Evolutionary conservation across 257 asterid genomes (phyloP).

Genomic region (Perilla frutescens): DNA sequence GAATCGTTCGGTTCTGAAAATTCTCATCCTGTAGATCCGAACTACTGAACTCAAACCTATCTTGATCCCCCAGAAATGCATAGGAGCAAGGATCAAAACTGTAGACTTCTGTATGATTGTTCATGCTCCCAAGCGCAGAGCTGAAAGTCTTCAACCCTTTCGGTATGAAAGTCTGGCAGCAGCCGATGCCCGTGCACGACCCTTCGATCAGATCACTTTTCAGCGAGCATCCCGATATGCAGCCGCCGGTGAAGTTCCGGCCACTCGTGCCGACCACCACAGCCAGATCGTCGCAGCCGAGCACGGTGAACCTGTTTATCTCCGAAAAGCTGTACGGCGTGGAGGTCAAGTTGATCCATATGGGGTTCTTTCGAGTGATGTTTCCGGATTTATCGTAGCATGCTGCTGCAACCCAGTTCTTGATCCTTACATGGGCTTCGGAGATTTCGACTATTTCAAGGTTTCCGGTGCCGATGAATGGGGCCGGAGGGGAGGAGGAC

Average conservation of each 20-base stretch:
- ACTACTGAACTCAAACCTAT: neutral
- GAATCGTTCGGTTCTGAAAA: conserved; percentile 23
- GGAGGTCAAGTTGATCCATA: conserved; percentile 12
- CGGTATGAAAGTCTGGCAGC: conserved; percentile 36
- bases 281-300: conserved; percentile 46
- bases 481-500: conserved; percentile 9
- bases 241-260: conserved; percentile 22
- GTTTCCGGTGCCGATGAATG: conserved; percentile 5
- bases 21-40: conserved; percentile 16
- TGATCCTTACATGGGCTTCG: conserved; percentile 13
- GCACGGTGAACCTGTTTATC: conserved; percentile 29
- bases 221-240: conserved; percentile 16
- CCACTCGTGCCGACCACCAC: neutral
- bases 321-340: conserved; percentile 41
- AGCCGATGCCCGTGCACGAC: conserved; percentile 33
- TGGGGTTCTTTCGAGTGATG: neutral
- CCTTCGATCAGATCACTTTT: conserved; percentile 22
- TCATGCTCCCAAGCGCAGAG: neutral
- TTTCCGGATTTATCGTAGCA: conserved; percentile 24
- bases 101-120: neutral
- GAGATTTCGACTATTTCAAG: conserved; percentile 27
- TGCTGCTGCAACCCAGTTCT: conserved; percentile 20
- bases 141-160: conserved; percentile 22
- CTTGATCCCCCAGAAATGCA: conserved; percentile 41
- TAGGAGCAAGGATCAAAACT: conserved; percentile 38